These are phyloP conservation scores for Venturia oleaginea DNA, from an alignment of 2,329 filamentous ascomycete species.

Conservation along the genomic window DNA sequence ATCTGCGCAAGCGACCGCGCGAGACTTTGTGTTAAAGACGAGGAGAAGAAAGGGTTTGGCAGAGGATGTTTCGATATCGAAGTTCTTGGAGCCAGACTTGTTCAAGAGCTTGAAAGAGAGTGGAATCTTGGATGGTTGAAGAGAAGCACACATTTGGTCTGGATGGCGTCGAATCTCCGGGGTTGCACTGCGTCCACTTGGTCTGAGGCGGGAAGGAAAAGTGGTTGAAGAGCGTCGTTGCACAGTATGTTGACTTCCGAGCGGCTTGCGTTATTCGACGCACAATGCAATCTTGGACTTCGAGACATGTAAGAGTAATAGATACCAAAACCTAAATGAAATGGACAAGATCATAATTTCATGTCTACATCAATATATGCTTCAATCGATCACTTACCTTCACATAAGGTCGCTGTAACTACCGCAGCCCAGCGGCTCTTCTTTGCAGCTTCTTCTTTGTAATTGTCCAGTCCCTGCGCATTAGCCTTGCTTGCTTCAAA, in stretches of 20 bases:
- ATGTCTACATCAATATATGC: no score
- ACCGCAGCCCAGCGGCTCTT: no score
- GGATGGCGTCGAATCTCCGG: neutral
- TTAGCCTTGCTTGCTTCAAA: no score
- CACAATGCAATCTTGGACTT: neutral
- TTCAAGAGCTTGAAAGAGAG: conserved; percentile 83
- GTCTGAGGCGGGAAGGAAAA: neutral
- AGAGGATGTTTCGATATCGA: conserved; percentile 91
- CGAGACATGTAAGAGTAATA: neutral
- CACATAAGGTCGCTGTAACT: no score
- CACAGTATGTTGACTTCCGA: neutral
- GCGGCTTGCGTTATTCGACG: neutral
- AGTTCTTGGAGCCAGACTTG: conserved; percentile 91
- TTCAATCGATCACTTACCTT: no score
- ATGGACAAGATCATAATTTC: neutral
- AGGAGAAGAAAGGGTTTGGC: conserved; percentile 84
- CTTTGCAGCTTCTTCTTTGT: no score
- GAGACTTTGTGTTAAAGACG: conserved; percentile 96
- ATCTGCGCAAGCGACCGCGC: conserved; percentile 74
- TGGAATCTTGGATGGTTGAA: conserved; percentile 63
- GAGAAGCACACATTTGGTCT: neutral
- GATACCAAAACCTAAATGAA: neutral
- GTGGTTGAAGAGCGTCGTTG: neutral
- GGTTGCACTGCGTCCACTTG: neutral
- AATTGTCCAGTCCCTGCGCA: no score